Conservation (phyloP, 352 stramenopile genomes). For the Blastocystis sp. region DNA sequence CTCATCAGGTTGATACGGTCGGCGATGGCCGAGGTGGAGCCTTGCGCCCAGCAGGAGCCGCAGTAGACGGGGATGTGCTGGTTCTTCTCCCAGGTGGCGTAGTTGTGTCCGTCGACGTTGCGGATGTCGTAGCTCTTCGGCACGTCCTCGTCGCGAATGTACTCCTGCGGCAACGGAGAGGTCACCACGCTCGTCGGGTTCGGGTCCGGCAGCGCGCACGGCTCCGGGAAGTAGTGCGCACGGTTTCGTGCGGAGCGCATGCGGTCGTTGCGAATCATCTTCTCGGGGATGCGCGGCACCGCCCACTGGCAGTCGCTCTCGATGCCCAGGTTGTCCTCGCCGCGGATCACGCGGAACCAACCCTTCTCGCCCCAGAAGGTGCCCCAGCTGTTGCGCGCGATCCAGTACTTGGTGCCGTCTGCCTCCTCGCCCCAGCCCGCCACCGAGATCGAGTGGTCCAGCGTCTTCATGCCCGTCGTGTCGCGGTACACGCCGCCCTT, state of each 20-base stretch:
- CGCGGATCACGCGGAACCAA: slow-evolving; percentile 82
- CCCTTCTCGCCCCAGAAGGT: slow-evolving; percentile 85
- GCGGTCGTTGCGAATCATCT: slow-evolving; percentile 20
- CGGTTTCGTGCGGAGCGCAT: slow-evolving; percentile 69
- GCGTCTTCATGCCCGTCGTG: slow-evolving; percentile 69
- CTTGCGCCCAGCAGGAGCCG: slow-evolving; percentile 78
- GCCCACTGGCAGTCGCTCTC: slow-evolving; percentile 82
- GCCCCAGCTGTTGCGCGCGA: slow-evolving; percentile 85
- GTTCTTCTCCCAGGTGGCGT: slow-evolving; percentile 90
- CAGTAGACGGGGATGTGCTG: slow-evolving; percentile 90
- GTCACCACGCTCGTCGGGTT: background rate
- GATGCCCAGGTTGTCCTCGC: slow-evolving; percentile 80
- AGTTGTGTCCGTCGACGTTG: slow-evolving; percentile 81
- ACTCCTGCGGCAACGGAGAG: slow-evolving; percentile 67
- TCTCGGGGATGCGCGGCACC: slow-evolving; percentile 63
- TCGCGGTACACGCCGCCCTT: slow-evolving; percentile 80
- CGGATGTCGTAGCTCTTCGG: slow-evolving; percentile 84
- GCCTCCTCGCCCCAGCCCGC: slow-evolving; percentile 81
- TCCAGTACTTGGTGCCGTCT: slow-evolving; percentile 77
- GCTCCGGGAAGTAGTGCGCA: slow-evolving; percentile 71
- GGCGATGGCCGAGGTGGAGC: slow-evolving; percentile 72
- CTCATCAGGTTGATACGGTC: slow-evolving; percentile 78
- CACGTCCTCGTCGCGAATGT: slow-evolving; percentile 69
- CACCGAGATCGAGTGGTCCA: slow-evolving; percentile 83
- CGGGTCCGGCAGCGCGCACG: slow-evolving; percentile 73